Conservation (phyloP, 306 rosid genomes). For the Cajanus cajan region DNA sequence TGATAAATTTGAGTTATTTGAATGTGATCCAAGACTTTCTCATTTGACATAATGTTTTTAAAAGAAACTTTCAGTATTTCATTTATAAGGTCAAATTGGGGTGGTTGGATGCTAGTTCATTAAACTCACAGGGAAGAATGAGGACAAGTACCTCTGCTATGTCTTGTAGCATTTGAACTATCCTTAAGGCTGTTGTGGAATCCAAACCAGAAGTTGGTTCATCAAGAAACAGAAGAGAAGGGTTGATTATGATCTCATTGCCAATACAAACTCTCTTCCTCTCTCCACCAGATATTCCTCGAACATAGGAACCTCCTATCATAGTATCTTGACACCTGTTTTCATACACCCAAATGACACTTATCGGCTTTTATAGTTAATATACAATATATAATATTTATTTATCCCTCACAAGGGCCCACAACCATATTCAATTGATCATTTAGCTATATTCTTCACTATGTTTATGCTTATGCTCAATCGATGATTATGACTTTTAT, state of each 20-base stretch:
- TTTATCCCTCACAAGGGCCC: background rate
- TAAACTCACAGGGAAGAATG: background rate
- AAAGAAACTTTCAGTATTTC: background rate
- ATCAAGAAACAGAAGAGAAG: slow-evolving; percentile 89
- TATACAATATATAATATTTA: background rate
- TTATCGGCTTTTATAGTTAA: background rate
- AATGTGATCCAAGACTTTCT: background rate
- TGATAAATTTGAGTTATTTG: background rate
- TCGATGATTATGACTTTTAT: background rate
- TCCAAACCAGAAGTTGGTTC: slow-evolving; percentile 99
- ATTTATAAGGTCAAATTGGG: background rate
- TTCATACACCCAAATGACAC: background rate
- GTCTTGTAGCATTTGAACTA: slow-evolving; percentile 90
- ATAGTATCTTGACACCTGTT: slow-evolving; percentile 92
- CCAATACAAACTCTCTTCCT: slow-evolving; percentile 96
- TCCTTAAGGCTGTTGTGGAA: slow-evolving; percentile 92
- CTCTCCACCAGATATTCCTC: slow-evolving; percentile 98
- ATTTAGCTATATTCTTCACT: background rate
- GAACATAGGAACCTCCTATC: slow-evolving; percentile 94
- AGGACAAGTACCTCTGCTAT: slow-evolving; percentile 71
- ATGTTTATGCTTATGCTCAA: background rate
- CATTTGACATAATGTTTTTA: background rate
- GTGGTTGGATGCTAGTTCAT: background rate
- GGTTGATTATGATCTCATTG: slow-evolving; percentile 84
- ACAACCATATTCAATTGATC: background rate